Conservation (phyloP, 1,284 basidiomycete genomes). For the Cryptococcus sp. region DNA sequence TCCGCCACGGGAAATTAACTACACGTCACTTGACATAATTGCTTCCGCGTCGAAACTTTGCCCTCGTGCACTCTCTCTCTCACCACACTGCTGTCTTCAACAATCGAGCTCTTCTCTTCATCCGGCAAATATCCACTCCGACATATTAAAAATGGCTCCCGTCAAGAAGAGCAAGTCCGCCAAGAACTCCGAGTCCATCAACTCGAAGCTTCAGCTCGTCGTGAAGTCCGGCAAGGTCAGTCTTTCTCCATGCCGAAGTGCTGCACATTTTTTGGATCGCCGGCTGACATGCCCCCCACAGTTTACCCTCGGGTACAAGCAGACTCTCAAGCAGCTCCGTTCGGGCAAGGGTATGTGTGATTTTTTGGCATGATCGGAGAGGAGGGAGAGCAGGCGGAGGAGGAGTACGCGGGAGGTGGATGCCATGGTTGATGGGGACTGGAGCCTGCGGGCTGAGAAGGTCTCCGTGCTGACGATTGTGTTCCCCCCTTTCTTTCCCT, state of each 20-base stretch:
- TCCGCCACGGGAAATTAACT: background rate
- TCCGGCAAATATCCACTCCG: constrained; percentile 8
- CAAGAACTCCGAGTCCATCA: constrained; percentile 91
- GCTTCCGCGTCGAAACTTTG: background rate
- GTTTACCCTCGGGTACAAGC: constrained; percentile 92
- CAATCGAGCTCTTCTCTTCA: constrained; percentile 8
- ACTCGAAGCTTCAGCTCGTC: constrained; percentile 91
- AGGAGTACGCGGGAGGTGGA: background rate
- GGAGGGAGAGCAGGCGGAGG: background rate
- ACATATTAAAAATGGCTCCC: constrained; percentile 67
- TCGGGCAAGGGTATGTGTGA: constrained; percentile 84
- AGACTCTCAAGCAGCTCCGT: constrained; percentile 97
- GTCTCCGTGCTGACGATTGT: constrained; percentile 64
- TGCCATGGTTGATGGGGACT: constrained; percentile 61
- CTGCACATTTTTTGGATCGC: background rate
- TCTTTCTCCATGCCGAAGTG: background rate
- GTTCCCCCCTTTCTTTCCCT: constrained; percentile 11
- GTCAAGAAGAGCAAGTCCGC: constrained; percentile 89
- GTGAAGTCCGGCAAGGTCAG: constrained; percentile 74
- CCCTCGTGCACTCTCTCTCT: constrained; percentile 1
- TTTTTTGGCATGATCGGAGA: constrained; percentile 8
- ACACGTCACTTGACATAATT: background rate
- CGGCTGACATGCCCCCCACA: constrained; percentile 54
- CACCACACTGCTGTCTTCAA: background rate
- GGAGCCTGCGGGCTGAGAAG: constrained; percentile 95